Percentiles rank a stretch among this genome's conserved stretches.
Conservation (phyloP, 176 grass and related monocot species). For the Coix lacrymajobi region DNA sequence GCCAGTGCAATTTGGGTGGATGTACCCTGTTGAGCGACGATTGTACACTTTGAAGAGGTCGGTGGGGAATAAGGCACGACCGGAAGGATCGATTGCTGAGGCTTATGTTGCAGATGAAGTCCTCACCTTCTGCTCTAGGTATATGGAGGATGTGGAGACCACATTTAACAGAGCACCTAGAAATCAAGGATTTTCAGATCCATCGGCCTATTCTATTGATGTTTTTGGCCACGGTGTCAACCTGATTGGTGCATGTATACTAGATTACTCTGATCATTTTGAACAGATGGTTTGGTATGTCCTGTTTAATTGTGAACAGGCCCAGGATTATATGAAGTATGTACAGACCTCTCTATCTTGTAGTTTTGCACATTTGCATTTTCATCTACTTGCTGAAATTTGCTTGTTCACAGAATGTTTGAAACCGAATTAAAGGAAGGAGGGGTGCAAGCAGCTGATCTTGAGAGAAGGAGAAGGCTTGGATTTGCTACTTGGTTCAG, state of each 20-base stretch:
- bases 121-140: neutral
- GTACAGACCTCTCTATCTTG: too few species aligned
- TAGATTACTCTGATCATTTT: neutral
- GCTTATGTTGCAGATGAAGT: too few species aligned
- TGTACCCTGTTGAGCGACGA: neutral
- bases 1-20: neutral
- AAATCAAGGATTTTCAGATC: neutral
- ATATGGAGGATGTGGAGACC: too few species aligned
- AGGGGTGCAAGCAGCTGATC: too few species aligned
- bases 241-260: neutral
- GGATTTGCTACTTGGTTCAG: neutral
- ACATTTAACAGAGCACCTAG: neutral
- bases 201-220: neutral
- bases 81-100: neutral
- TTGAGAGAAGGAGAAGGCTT: neutral
- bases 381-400: too few species aligned
- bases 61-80: neutral
- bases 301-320: too few species aligned
- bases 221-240: neutral
- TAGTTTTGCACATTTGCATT: neutral
- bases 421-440: neutral
- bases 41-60: neutral
- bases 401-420: neutral
- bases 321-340: too few species aligned
- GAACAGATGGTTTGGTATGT: too few species aligned